Evolutionary conservation across 73 alveolate species (phyloP).

Genomic region (Symbiodinium natans): DNA sequence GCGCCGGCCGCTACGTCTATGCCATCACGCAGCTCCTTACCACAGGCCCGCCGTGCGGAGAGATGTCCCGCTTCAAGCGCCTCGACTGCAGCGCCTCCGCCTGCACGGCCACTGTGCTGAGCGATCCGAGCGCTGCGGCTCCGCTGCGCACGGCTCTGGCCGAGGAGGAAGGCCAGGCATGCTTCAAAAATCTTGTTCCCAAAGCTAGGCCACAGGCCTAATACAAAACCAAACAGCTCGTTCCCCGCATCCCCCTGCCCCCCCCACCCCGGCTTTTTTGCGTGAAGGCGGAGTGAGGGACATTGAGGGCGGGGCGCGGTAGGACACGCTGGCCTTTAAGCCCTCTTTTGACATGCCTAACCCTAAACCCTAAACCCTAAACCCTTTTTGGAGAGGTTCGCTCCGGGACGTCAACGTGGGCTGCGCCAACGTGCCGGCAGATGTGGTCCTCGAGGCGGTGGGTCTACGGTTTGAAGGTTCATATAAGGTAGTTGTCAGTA

Average conservation of each 20-base stretch:
- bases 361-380: too few species aligned
- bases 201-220: too few species aligned
- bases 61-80: constrained; percentile 44
- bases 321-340: too few species aligned
- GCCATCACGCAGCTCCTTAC: constrained; percentile 34
- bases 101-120: constrained; percentile 19
- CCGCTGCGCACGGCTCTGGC: not conserved
- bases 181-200: too few species aligned
- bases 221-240: too few species aligned
- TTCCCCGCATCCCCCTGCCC: too few species aligned
- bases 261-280: too few species aligned
- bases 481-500: too few species aligned
- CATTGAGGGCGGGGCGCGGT: too few species aligned
- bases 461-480: too few species aligned
- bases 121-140: constrained; percentile 17
- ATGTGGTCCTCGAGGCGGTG: constrained; percentile 32
- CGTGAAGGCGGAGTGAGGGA: not conserved
- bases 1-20: constrained; percentile 21
- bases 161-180: not conserved
- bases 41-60: constrained; percentile 35
- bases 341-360: too few species aligned
- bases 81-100: constrained; percentile 28
- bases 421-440: not conserved
- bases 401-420: constrained; percentile 32
- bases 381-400: not conserved